A percentile compares a stretch with the other conserved stretches of the same genome.
phyloP scores from a whole-genome alignment of 768 basidiomycete genomes.

The Boletus sp. region DNA sequence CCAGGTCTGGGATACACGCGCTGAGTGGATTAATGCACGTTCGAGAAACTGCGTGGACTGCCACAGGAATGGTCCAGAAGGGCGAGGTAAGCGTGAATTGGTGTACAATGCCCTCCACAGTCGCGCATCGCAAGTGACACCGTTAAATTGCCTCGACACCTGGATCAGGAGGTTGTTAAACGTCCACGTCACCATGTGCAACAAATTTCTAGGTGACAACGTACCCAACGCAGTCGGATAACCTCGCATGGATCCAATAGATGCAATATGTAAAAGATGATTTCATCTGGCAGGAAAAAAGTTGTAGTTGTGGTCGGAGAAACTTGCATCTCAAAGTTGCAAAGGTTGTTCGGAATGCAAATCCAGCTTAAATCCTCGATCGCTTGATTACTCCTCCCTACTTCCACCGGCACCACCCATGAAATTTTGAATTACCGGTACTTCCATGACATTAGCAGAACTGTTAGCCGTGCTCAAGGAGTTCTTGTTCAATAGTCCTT shows the following conservation, averaged over 20 bases:
- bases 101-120: constrained; percentile 20
- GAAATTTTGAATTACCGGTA: no score
- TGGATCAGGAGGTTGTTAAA: background rate
- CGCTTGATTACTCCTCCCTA: background rate
- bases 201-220: background rate
- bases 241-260: constrained; percentile 17
- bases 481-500: no score
- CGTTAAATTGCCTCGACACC: constrained; percentile 20
- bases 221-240: constrained; percentile 9
- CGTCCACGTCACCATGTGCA: no score
- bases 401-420: background rate
- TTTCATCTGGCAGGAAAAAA: constrained; percentile 18
- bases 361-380: no score
- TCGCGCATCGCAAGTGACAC: constrained; percentile 14
- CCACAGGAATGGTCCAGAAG: constrained; percentile 23
- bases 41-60: constrained; percentile 22
- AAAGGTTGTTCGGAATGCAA: background rate
- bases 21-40: constrained; percentile 15
- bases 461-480: no score
- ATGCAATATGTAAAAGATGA: constrained; percentile 14
- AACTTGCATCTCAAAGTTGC: constrained; percentile 8
- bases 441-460: no score
- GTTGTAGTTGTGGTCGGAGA: constrained; percentile 1
- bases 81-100: constrained; percentile 17
- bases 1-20: constrained; percentile 21